Percentiles rank a stretch among this genome's conserved stretches.
Conservation (phyloP, 2,329 filamentous ascomycete genomes). For the Fusarium dimerum region DNA sequence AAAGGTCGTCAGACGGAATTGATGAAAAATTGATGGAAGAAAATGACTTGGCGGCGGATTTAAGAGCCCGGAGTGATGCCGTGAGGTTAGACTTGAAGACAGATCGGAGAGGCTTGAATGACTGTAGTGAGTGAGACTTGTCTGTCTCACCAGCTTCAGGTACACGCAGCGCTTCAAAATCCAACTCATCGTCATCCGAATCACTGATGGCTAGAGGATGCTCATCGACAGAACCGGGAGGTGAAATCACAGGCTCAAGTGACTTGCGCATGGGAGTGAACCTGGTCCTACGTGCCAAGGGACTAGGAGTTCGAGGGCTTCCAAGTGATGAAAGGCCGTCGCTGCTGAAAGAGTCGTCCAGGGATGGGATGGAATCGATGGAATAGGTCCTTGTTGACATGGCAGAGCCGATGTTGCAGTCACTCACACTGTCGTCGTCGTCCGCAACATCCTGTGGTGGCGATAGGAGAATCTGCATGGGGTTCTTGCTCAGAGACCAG, state of each 20-base stretch:
- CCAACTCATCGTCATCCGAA: conserved; percentile 41
- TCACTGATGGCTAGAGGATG: conserved; percentile 48
- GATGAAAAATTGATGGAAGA: conserved; percentile 64
- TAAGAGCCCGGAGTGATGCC: conserved; percentile 64
- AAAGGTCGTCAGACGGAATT: conserved; percentile 65
- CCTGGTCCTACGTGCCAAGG: conserved; percentile 32
- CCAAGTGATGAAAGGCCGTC: conserved; percentile 51
- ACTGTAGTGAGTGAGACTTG: conserved; percentile 37
- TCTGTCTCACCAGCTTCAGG: conserved; percentile 35
- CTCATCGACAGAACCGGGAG: conserved; percentile 51
- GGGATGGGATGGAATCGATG: conserved; percentile 61
- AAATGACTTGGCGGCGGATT: conserved; percentile 64
- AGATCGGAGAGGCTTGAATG: conserved; percentile 52
- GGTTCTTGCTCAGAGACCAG: conserved; percentile 53
- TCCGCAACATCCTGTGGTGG: conserved; percentile 59
- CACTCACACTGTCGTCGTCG: conserved; percentile 50
- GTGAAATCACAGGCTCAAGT: conserved; percentile 57
- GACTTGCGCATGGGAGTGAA: conserved; percentile 47
- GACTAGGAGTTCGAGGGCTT: conserved; percentile 46
- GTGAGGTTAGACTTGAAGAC: conserved; percentile 71
- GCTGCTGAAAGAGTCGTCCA: conserved; percentile 56
- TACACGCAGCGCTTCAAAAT: conserved; percentile 49
- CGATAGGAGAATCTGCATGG: conserved; percentile 60
- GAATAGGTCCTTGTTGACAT: conserved; percentile 59
- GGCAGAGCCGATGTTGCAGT: conserved; percentile 53